phyloP scores from a whole-genome alignment of 2,329 filamentous ascomycete genomes.

The Lasiodiplodia sp. region DNA sequence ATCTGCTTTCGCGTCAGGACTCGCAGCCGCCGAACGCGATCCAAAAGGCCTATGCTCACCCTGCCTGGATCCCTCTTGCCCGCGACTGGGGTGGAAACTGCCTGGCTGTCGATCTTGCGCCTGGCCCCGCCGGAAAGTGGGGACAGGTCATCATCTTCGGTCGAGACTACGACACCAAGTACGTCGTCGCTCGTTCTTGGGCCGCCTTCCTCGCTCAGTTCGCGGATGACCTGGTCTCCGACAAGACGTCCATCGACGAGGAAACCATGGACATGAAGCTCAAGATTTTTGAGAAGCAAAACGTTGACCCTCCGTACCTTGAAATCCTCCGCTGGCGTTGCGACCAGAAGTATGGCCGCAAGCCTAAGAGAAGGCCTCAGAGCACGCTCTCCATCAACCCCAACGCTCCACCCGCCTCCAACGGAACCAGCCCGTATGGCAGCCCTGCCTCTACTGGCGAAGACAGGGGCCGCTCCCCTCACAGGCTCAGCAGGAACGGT shows the following conservation, averaged over 20 bases:
- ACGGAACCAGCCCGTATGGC: slow-evolving; percentile 62
- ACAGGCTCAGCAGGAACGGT: slow-evolving; percentile 69
- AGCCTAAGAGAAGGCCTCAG: slow-evolving; percentile 56
- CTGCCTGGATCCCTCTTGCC: slow-evolving; percentile 93
- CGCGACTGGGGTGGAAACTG: slow-evolving; percentile 99
- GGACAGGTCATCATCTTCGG: slow-evolving; percentile 97
- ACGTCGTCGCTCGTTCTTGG: slow-evolving; percentile 94
- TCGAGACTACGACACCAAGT: slow-evolving; percentile 98
- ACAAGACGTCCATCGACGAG: slow-evolving; percentile 92
- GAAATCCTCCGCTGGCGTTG: slow-evolving; percentile 94
- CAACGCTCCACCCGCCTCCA: slow-evolving; percentile 56
- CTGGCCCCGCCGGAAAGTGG: slow-evolving; percentile 89
- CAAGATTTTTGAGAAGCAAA: slow-evolving; percentile 79
- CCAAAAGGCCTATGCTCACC: slow-evolving; percentile 91
- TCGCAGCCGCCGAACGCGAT: slow-evolving; percentile 86
- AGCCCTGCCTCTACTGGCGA: slow-evolving; percentile 60
- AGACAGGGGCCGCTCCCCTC: slow-evolving; percentile 73
- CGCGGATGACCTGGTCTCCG: slow-evolving; percentile 88
- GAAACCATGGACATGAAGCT: slow-evolving; percentile 91
- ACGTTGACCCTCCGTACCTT: slow-evolving; percentile 91
- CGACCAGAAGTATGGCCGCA: slow-evolving; percentile 89
- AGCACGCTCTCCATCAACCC: slow-evolving; percentile 62
- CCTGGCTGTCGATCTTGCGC: slow-evolving; percentile 89
- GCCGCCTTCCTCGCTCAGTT: slow-evolving; percentile 82
- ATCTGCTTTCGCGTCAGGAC: slow-evolving; percentile 83